These are phyloP conservation scores for Pholiota adiposa DNA, from an alignment of 1,284 basidiomycete genomes.

Conservation along the genomic window DNA sequence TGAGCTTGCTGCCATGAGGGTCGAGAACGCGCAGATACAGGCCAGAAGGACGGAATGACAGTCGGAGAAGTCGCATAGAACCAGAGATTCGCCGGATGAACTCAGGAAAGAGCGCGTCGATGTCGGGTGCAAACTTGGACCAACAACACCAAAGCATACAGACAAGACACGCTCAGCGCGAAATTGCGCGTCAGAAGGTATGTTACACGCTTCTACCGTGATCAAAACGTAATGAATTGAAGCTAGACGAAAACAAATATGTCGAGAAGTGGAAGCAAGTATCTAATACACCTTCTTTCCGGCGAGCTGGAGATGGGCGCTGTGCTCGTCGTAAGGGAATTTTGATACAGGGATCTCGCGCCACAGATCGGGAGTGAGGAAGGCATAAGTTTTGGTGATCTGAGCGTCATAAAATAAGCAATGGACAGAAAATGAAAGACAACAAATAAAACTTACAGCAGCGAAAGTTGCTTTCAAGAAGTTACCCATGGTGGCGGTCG, in stretches of 20 bases:
- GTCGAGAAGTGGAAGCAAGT: slow-evolving; percentile 15
- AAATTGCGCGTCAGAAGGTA: background rate
- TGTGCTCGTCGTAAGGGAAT: slow-evolving; percentile 94
- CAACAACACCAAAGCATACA: slow-evolving; percentile 7
- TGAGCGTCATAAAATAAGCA: slow-evolving; percentile 33
- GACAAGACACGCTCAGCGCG: background rate
- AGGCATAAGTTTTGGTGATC: slow-evolving; percentile 97
- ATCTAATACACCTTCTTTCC: slow-evolving; percentile 84
- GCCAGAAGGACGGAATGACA: background rate
- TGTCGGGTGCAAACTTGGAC: slow-evolving; percentile 2
- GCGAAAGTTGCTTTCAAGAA: slow-evolving; percentile 99
- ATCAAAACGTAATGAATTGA: slow-evolving; percentile 10
- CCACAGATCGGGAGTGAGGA: slow-evolving; percentile 99
- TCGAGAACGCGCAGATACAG: background rate
- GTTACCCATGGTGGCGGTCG: slow-evolving; percentile 99
- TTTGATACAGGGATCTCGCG: slow-evolving; percentile 90
- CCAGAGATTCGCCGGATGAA: background rate
- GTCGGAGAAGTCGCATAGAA: background rate
- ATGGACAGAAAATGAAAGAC: background rate
- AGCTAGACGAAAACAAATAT: slow-evolving; percentile 12
- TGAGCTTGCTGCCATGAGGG: slow-evolving; percentile 1
- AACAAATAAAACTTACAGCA: slow-evolving; percentile 65
- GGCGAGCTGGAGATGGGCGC: slow-evolving; percentile 85
- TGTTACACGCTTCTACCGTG: background rate
- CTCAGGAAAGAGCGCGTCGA: background rate